Evolutionary conservation across 305 asterid genomes (phyloP), one percentile per base, ranked within the genome.

Genomic region (Fraxinus greggii): DNA sequence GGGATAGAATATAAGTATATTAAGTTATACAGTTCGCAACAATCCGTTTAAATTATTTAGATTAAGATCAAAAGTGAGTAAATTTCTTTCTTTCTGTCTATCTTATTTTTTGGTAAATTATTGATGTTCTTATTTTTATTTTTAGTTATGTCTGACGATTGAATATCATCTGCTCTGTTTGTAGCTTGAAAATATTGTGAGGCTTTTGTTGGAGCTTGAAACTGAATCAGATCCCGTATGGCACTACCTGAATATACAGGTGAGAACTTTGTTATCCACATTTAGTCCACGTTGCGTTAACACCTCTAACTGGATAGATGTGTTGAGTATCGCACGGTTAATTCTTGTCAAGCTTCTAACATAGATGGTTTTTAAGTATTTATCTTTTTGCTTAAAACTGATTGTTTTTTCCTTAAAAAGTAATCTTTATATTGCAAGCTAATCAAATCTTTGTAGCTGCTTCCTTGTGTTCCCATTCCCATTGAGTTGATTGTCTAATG

Each of bases 141-240:
- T 81, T 48, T 69, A 67, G 38, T 29, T 78, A 54, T 85, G 29
- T 31, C 84, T 77, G 83, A 77, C 82, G 28, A 42, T 84, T 83
- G 33, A 78, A 54, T 79, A 54, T 84, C 23, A 15, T 86, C 72
- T 87, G 81, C 77, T 85, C 83, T 77, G 82, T 90, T 80, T 93
- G 95, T 86, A 96, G 99, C 99, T 96, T 86, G 99, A 96, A 90
- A 96, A 96, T 87, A 91, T 89, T 32, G 98, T 93, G 87, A 92
- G 99, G 80, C 97, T 93, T 86, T 85, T 96, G 79, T 81, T 92
- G 94, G 99, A 96, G 91, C 95, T 96, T 89, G 99, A 96, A 72
- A 97, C 99, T 33, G 99, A 93, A 84, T 91, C 98, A 24, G 98
- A 96, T 92, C 99, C 99, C 77, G 93, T 96, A 75, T 91, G 96